Conservation (phyloP, 306 rosid genomes). For the Castanea crenata region DNA sequence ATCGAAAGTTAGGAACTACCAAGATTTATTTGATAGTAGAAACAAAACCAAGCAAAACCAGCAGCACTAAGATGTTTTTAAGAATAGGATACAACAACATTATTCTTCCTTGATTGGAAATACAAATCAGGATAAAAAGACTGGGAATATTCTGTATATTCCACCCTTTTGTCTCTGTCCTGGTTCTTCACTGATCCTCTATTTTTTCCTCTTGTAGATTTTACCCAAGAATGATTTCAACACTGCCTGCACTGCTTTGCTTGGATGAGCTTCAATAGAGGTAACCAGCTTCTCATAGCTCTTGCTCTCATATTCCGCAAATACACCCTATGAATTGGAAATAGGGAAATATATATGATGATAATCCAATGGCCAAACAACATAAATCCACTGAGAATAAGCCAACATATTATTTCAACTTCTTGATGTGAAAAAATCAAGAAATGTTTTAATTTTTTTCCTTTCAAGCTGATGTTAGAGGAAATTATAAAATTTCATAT, state of each 20-base stretch:
- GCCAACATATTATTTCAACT: neutral
- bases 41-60: slow-evolving; percentile 3
- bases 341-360: slow-evolving; percentile 11
- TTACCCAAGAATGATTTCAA: slow-evolving; percentile 86
- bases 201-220: slow-evolving; percentile 90
- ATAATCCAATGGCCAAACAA: neutral
- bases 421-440: neutral
- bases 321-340: slow-evolving; percentile 48
- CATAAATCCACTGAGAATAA: neutral
- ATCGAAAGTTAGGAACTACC: neutral
- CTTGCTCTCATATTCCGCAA: slow-evolving; percentile 63
- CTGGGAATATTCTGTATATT: slow-evolving; percentile 2
- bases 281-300: slow-evolving; percentile 61
- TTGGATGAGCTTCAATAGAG: slow-evolving; percentile 79
- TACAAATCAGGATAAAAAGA: neutral
- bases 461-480: no score
- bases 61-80: slow-evolving; percentile 10
- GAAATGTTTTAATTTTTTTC: no score
- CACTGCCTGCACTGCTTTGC: slow-evolving; percentile 74
- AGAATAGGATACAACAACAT: slow-evolving; percentile 27
- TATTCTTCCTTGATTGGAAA: neutral
- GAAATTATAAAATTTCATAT: neutral
- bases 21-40: neutral
- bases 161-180: slow-evolving; percentile 7
- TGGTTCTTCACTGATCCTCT: slow-evolving; percentile 14